Evolutionary conservation across 768 basidiomycete species (phyloP).

Genomic region (Dentipellis fragilis): DNA sequence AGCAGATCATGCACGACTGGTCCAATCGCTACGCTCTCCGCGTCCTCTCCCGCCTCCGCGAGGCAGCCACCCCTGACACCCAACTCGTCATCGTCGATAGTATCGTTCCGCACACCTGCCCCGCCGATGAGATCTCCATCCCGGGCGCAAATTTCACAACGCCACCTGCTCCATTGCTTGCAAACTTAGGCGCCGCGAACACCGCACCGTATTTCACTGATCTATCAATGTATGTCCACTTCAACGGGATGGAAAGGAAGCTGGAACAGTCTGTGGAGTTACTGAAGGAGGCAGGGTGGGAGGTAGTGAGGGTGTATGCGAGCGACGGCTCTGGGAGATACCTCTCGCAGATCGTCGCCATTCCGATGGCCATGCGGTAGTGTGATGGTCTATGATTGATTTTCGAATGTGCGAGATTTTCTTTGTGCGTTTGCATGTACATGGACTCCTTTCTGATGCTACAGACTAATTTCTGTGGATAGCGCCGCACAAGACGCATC

Average conservation of each 20-base stretch:
- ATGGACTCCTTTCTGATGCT: no score
- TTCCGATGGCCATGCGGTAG: no score
- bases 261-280: constrained; percentile 19
- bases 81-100: constrained; percentile 16
- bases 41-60: constrained; percentile 15
- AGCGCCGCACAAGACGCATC: no score
- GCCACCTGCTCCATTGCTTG: constrained; percentile 5
- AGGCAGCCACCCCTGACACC: constrained; percentile 13
- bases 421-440: no score
- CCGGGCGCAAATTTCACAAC: neutral
- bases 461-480: no score
- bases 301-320: neutral
- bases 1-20: constrained; percentile 7
- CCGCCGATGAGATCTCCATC: neutral
- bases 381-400: no score
- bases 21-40: constrained; percentile 2
- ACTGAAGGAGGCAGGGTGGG: constrained; percentile 20
- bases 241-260: constrained; percentile 24
- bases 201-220: neutral
- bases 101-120: constrained; percentile 12
- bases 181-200: constrained; percentile 2
- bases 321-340: no score
- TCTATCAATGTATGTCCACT: constrained; percentile 19
- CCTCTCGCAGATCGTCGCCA: no score
- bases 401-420: no score